Evolutionary conservation across 2,329 filamentous ascomycete species (phyloP), one percentile per base, ranked within the genome.

Genomic region (Epichloe coenophiala): DNA sequence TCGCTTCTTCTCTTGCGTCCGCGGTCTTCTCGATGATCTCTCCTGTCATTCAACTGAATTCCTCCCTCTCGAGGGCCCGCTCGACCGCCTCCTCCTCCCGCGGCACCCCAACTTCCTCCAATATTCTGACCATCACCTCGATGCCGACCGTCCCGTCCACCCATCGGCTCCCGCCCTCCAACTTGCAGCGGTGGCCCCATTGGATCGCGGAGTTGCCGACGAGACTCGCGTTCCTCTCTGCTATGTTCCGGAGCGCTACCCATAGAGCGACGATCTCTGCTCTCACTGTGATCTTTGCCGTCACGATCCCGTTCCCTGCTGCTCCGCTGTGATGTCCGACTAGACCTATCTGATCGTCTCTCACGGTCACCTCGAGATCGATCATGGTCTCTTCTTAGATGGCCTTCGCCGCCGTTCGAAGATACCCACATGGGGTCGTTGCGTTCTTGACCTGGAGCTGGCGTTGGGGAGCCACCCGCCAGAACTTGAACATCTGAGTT

Each of bases 401-500:
- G 52, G 1, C 50, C 43, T 5, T 70, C 62, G 3, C 64, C 64
- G 12, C 61, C 65, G 35, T 64, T 66, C 5, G 60, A 48, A 65
- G 45, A 45, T 6, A 19, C 41, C 23, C 71, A 66, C 12, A 70
- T 57, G 6, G 69, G 64, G 38, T 79, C 74, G 31, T 66, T 62
- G 0, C 72, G 71, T 53, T 80, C 76, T 21, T 74, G 69, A 3
- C 67, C 59, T 0, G 75, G 74, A 3, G 75, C 76, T 45, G 67
- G 67, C 19, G 68, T 67, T 19, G 72, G 73, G 73, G 78, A 76
- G 17, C 72, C 74, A 21, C 77, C 76, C 1, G 74, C 74, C 2
- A 80, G 66, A 4, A 76, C 73, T 57, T 81, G 78, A 1, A 73
- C 73, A 55, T 81, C 77, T 3, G 76, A 79, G 17, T 71, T 72